Evolutionary conservation across 2,329 filamentous ascomycete genomes (phyloP).

Genomic region (Colletotrichum endophyticum): DNA sequence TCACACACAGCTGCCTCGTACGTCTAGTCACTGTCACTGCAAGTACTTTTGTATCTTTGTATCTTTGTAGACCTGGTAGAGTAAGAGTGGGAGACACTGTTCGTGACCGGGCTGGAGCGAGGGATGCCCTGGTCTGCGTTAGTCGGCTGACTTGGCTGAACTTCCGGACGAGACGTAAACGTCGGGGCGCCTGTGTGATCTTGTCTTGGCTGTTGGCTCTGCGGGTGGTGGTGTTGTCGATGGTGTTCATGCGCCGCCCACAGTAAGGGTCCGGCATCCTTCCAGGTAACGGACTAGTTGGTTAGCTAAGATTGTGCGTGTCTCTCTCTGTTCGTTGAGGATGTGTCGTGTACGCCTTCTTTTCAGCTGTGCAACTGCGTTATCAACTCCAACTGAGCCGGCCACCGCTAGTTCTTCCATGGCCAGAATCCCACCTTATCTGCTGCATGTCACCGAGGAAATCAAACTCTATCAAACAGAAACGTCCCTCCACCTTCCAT

Average conservation of each 20-base stretch:
- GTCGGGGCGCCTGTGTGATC: neutral
- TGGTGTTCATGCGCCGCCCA: conserved; percentile 4
- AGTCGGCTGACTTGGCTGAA: conserved; percentile 18
- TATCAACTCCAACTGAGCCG: neutral
- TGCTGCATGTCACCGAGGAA: neutral
- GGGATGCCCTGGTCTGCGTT: neutral
- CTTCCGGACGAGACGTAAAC: neutral
- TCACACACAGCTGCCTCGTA: neutral
- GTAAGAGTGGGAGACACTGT: neutral
- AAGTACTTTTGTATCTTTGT: neutral
- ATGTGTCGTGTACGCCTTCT: neutral
- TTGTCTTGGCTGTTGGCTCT: neutral
- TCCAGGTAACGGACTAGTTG: neutral
- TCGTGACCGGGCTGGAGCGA: neutral
- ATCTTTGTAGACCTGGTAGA: neutral
- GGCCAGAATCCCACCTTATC: neutral
- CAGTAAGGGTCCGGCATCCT: neutral
- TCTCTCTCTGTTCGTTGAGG: neutral
- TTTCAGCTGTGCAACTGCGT: neutral
- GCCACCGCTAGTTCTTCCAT: neutral
- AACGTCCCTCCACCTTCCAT: conserved; percentile 12
- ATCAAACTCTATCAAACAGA: conserved; percentile 7
- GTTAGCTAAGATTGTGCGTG: neutral
- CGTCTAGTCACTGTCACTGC: neutral
- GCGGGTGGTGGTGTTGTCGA: neutral